Base-by-base conservation (phyloP, 768 basidiomycete species). In the Dioszegia aurantiaca region DNA sequence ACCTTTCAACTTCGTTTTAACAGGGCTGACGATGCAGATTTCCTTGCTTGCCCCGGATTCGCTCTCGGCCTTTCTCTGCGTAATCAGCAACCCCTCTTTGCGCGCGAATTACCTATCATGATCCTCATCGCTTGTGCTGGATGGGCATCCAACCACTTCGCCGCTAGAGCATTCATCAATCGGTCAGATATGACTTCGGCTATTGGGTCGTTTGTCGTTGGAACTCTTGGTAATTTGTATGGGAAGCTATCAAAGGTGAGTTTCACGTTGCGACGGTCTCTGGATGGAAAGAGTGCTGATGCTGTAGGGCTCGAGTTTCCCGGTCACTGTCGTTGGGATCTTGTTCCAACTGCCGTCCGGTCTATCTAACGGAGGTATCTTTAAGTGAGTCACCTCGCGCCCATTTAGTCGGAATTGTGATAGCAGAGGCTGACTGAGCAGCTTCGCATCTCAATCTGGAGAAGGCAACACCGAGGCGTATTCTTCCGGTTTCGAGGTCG, bases 301-400 rank as follows among this genome's bases (percentile, higher is more conserved):
- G 21, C 21, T 5, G n/a, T 28, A 61, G 59, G 72, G 72, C 6
- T 65, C 12, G 85, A 86, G 87, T 1, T 90, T 90, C 69, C 87
- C 89, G 21, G 84, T 90, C 59, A 88, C 89, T 84, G 87, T 88
- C 41, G 33, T 86, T 0, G 88, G 87, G 23, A 87, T 91, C 46
- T 80, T 90, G 16, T 87, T 90, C 78, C 90, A 91, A 77, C 81
- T 91, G 1, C 89, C 89, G 0, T 87, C 87, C 8, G 89, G 89
- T 37, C 81, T 91, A 11, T 84, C 86, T 8, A 87, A 84, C 42
- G 88, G 87, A 11, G 89, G 89, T 28, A 82, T 91, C 6, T 81
- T 92, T 61, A 83, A 82, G 60, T 89, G 27, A 40, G 57, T 51
- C 48, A n/a, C n/a, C n/a, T n/a, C n/a, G n/a, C n/a, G n/a, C n/a